Conservation (phyloP, 2,329 filamentous ascomycete species). For the Lasiodiplodia hormozganensis region DNA sequence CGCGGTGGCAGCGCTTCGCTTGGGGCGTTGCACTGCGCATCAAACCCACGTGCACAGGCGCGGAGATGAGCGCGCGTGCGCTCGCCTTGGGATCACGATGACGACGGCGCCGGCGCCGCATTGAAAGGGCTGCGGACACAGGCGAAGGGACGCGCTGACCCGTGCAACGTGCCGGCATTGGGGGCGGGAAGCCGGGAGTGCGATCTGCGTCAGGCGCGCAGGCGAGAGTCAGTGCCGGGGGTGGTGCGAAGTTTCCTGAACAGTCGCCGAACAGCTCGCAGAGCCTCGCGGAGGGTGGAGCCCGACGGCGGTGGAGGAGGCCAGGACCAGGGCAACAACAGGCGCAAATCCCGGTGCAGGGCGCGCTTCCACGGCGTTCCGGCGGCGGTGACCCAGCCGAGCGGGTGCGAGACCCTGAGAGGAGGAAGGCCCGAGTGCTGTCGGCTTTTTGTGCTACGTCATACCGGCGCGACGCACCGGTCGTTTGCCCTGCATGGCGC, state of each 20-base stretch:
- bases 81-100: slow-evolving; percentile 20
- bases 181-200: slow-evolving; percentile 20
- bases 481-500: slow-evolving; percentile 23
- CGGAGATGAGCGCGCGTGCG: slow-evolving; percentile 22
- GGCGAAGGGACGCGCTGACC: background rate
- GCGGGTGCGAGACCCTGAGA: slow-evolving; percentile 25
- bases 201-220: slow-evolving; percentile 25
- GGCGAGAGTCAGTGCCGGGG: slow-evolving; percentile 10
- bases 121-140: background rate
- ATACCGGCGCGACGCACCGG: slow-evolving; percentile 15
- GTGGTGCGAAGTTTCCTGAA: slow-evolving; percentile 12
- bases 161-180: slow-evolving; percentile 1
- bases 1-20: slow-evolving; percentile 17
- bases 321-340: slow-evolving; percentile 23
- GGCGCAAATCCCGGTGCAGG: slow-evolving; percentile 24
- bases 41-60: slow-evolving; percentile 27
- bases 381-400: slow-evolving; percentile 26
- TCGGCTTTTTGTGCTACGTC: slow-evolving; percentile 27
- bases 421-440: slow-evolving; percentile 12
- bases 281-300: slow-evolving; percentile 18
- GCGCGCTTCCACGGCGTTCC: slow-evolving; percentile 27
- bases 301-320: slow-evolving; percentile 18
- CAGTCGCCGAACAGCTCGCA: background rate
- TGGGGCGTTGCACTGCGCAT: slow-evolving; percentile 27
- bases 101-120: slow-evolving; percentile 3